These are phyloP conservation scores for Teunomyces stri DNA, from an alignment of 805 yeast species.

Conservation along the genomic window DNA sequence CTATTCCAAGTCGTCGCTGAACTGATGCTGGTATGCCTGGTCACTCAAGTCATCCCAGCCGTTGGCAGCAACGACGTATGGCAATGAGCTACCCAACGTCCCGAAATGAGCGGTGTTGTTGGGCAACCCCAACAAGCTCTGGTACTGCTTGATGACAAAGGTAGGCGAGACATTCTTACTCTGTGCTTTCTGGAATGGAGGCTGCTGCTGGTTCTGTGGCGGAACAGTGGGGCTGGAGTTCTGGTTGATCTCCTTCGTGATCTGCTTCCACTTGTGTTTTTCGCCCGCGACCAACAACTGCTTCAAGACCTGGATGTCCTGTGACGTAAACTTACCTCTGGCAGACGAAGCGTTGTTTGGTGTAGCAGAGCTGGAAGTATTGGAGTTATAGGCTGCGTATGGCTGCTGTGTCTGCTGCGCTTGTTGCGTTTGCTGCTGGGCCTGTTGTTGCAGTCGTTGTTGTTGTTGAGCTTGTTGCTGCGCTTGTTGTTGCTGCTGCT, in stretches of 20 bases:
- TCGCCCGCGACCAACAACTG: slow-evolving; percentile 52
- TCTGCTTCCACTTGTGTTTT: slow-evolving; percentile 57
- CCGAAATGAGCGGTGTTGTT: slow-evolving; percentile 43
- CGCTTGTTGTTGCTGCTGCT: slow-evolving; percentile 9
- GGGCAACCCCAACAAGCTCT: slow-evolving; percentile 53
- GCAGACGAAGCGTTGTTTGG: slow-evolving; percentile 3
- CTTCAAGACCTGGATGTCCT: slow-evolving; percentile 46
- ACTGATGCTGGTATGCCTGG: slow-evolving; percentile 13
- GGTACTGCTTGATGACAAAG: slow-evolving; percentile 55
- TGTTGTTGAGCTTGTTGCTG: slow-evolving; percentile 7
- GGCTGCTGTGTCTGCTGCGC: slow-evolving; percentile 3
- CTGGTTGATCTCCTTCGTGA: slow-evolving; percentile 37
- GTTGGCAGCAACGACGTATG: slow-evolving; percentile 45
- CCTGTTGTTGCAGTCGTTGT: slow-evolving; percentile 2
- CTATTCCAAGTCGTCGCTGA: slow-evolving; percentile 14
- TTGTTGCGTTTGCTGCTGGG: too few relatives aligned
- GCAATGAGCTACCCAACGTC: slow-evolving; percentile 49
- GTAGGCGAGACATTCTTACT: slow-evolving; percentile 47
- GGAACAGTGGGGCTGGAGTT: slow-evolving; percentile 6
- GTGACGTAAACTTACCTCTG: slow-evolving; percentile 32
- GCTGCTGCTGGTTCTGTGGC: neutral
- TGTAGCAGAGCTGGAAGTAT: neutral
- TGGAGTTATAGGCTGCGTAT: slow-evolving; percentile 5
- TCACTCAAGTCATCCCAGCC: slow-evolving; percentile 44
- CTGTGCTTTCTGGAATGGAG: slow-evolving; percentile 10